Evolutionary conservation across 1,139 yeast species (phyloP).

Genomic region (Petasospora rhodanensis): DNA sequence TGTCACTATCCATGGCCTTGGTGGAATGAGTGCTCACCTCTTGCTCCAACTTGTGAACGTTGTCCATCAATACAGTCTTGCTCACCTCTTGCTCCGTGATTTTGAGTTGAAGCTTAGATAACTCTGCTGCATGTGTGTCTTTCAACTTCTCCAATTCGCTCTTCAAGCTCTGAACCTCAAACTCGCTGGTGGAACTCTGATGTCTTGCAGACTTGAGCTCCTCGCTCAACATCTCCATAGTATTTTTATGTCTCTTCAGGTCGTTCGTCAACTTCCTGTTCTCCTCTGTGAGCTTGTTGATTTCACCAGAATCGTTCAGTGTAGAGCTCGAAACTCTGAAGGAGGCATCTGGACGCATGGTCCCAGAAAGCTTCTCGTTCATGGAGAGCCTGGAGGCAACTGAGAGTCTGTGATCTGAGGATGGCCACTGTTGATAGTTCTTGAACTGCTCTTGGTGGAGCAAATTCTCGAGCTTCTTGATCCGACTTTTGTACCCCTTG

Average conservation of each 20-base stretch:
- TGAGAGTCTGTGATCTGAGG: slow-evolving; percentile 16
- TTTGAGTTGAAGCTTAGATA: slow-evolving; percentile 12
- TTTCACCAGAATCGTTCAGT: slow-evolving; percentile 6
- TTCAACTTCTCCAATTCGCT: slow-evolving; percentile 21
- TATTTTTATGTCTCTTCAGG: slow-evolving; percentile 12
- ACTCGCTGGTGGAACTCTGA: slow-evolving; percentile 32
- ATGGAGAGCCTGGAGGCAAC: slow-evolving; percentile 14
- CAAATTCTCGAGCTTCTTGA: slow-evolving; percentile 59
- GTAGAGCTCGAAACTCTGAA: slow-evolving; percentile 1
- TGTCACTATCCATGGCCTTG: slow-evolving; percentile 7
- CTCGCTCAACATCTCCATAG: slow-evolving; percentile 12
- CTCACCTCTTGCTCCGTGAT: slow-evolving; percentile 16
- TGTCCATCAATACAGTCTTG: slow-evolving; percentile 3
- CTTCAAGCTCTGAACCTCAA: slow-evolving; percentile 28
- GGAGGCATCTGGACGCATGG: slow-evolving; percentile 1
- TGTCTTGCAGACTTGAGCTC: slow-evolving; percentile 29
- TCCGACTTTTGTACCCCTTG: slow-evolving; percentile 54
- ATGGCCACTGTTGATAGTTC: slow-evolving; percentile 56
- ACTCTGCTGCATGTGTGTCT: slow-evolving; percentile 16
- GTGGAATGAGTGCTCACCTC: slow-evolving; percentile 7
- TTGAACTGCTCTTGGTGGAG: slow-evolving; percentile 63
- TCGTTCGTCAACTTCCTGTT: slow-evolving; percentile 12
- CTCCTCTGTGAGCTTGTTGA: slow-evolving; percentile 11
- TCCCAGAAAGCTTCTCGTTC: slow-evolving; percentile 6
- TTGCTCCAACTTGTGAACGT: slow-evolving; percentile 4